Evolutionary conservation across 169 alveolate species (phyloP), one percentile per base, ranked within the genome.

Genomic region (Cryptosporidium bovis): DNA sequence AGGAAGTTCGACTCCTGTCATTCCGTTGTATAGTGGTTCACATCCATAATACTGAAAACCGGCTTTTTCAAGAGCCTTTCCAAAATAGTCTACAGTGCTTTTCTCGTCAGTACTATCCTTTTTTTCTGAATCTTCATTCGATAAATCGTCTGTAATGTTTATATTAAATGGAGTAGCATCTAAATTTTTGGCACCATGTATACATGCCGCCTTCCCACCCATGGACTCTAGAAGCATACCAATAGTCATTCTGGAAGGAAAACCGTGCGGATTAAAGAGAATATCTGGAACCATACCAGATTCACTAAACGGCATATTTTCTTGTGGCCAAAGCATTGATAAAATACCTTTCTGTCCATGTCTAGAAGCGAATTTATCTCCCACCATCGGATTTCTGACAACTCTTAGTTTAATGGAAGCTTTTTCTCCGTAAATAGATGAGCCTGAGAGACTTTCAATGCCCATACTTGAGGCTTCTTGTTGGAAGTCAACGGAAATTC

Each of bases 241-340:
- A 40, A 99, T 97, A 8, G 99, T 99, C 99, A 99, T 99, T 71
- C 99, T 96, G 33, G 99, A 96, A n/a, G 99, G 99, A 89, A 99
- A 97, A 53, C 99, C 99, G 91, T 99, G 99, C 3, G 99, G 99
- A 90, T 99, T 99, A 90, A 99, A 98, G 33, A 99, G 97, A 50
- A 98, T 94, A 94, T 99, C 99, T 10, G 99, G 99, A 8, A 97
- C 97, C 60, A 99, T 96, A 24, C 99, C 99, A 51, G 97, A 94
- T 82, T 97, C 99, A 82, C 98, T 95, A 92, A 97, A 98, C 24
- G 99, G 99, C 99, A 98, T 97, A 91, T 98, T 98, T 77, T 95
- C 98, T 62, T 96, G 97, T 34, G 99, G 99, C 98, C 98, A 98
- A 33, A 97, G 94, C 82, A 96, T 96, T 5, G 99, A 97, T 56